phyloP scores from a whole-genome alignment of 2,329 filamentous ascomycete genomes.

The Penicillium verrucosum region DNA sequence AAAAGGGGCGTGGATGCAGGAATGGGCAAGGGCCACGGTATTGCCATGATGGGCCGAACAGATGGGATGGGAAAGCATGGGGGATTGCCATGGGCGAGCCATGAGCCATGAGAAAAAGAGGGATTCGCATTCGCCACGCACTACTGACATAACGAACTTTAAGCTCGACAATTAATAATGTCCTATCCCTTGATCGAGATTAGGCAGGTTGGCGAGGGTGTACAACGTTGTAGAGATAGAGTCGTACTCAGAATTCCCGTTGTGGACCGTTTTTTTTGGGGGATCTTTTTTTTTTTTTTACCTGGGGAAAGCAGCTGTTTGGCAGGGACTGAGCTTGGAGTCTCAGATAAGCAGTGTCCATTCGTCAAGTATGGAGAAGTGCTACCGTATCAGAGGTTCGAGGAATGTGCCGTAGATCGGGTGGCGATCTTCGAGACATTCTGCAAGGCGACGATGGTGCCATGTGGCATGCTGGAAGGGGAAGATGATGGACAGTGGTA shows the following conservation, averaged over 20 bases:
- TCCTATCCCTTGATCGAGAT: conserved; percentile 16
- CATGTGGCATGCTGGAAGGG: conserved; percentile 21
- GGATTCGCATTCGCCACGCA: background rate
- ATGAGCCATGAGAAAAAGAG: background rate
- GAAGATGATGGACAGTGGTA: conserved; percentile 12
- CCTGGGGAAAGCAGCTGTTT: background rate
- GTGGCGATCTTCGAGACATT: conserved; percentile 20
- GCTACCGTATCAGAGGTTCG: conserved; percentile 21
- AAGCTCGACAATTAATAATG: background rate
- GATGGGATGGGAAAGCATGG: background rate
- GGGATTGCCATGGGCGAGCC: conserved; percentile 2
- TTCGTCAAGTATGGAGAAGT: conserved; percentile 23
- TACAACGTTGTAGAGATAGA: conserved; percentile 3
- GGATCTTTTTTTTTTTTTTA: background rate
- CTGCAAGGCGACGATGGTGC: conserved; percentile 25
- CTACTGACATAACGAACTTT: conserved; percentile 18
- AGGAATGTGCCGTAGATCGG: conserved; percentile 21
- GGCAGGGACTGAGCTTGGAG: background rate
- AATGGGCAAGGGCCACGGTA: conserved; percentile 2
- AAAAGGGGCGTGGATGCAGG: conserved; percentile 1
- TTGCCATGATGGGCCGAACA: background rate
- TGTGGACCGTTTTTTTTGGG: background rate
- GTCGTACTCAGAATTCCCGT: conserved; percentile 7
- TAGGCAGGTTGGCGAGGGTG: background rate
- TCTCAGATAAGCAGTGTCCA: background rate